Conservation (phyloP, 2,329 filamentous ascomycete genomes). For the Cordyceps javanica region DNA sequence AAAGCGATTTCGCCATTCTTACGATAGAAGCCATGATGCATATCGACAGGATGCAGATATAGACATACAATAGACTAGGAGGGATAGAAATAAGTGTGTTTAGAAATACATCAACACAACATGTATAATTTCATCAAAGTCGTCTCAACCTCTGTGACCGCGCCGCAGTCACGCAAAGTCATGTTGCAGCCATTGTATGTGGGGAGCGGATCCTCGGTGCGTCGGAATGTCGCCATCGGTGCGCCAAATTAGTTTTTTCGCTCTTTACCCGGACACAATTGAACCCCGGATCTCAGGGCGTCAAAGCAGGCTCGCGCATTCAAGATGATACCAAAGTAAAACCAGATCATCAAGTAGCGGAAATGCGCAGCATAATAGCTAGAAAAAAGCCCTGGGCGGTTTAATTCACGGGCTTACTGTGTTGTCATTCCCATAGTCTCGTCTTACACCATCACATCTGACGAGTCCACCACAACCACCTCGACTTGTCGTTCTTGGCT, state of each 20-base stretch:
- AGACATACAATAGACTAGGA: background rate
- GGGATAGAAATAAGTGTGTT: background rate
- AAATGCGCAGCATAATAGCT: background rate
- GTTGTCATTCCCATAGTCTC: background rate
- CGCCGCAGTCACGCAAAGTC: background rate
- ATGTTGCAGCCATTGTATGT: background rate
- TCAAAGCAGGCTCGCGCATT: background rate
- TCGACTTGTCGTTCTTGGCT: background rate
- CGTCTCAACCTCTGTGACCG: background rate
- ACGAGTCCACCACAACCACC: background rate
- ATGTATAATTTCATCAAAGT: background rate
- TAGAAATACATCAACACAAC: background rate
- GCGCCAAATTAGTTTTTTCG: conserved; percentile 12
- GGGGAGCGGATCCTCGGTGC: conserved; percentile 7
- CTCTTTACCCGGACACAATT: background rate
- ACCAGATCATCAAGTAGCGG: background rate
- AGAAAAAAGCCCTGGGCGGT: background rate
- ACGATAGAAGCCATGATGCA: background rate
- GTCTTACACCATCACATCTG: conserved; percentile 3
- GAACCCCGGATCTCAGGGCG: background rate
- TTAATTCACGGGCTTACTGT: background rate
- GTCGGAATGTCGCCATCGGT: conserved; percentile 21
- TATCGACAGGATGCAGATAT: background rate
- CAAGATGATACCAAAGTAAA: background rate
- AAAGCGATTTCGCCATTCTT: background rate